A percentile compares a stretch with the other conserved stretches of the same genome.
These are phyloP conservation scores for Penicillium digitatum DNA, from an alignment of 2,329 filamentous ascomycete species.

Conservation along the genomic window DNA sequence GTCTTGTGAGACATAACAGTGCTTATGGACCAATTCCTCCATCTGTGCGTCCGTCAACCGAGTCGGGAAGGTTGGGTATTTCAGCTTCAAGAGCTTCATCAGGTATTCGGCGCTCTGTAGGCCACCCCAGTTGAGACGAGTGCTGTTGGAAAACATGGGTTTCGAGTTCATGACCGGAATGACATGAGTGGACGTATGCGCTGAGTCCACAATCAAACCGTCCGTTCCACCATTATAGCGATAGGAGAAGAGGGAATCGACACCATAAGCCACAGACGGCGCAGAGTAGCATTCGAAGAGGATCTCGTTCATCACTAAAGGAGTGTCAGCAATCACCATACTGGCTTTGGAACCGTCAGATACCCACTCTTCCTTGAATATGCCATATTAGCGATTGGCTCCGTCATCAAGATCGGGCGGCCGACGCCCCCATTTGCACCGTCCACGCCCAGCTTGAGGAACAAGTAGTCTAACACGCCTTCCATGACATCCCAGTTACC, in stretches of 20 bases:
- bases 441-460: conserved; percentile 88
- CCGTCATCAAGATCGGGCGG: conserved; percentile 88
- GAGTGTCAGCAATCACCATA: conserved; percentile 18
- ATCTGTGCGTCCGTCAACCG: conserved; percentile 84
- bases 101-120: conserved; percentile 87
- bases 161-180: conserved; percentile 89
- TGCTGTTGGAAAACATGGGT: conserved; percentile 77
- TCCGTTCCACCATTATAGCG: conserved; percentile 83
- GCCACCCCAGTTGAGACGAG: conserved; percentile 90
- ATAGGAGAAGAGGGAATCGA: conserved; percentile 96
- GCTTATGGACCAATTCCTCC: conserved; percentile 79
- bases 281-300: conserved; percentile 93
- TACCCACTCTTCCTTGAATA: conserved; percentile 81
- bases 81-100: conserved; percentile 79
- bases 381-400: conserved; percentile 83
- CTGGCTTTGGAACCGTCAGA: not conserved
- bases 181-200: conserved; percentile 88
- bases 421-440: conserved; percentile 68
- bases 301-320: conserved; percentile 88
- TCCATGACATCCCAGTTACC: conserved; percentile 99
- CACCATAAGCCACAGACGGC: conserved; percentile 85
- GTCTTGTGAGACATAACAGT: conserved; percentile 82
- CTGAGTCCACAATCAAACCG: conserved; percentile 85
- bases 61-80: conserved; percentile 84
- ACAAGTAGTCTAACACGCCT: conserved; percentile 87